Percentiles rank a stretch among this genome's conserved stretches.
phyloP scores from a whole-genome alignment of 257 asterid species.

The Cinchona pubescens region DNA sequence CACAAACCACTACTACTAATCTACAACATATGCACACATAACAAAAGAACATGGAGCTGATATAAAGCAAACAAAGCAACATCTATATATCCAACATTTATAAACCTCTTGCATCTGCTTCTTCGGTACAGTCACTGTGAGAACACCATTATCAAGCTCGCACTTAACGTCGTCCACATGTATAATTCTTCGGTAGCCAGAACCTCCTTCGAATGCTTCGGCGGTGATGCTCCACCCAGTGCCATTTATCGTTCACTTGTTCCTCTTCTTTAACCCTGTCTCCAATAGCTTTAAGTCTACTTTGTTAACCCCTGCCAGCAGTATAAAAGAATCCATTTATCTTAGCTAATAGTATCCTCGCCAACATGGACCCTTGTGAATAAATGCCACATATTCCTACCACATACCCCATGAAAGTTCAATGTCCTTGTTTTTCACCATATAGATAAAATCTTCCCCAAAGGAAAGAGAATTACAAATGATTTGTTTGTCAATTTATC shows the following conservation, averaged over 20 bases:
- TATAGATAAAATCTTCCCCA: background rate
- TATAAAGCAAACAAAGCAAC: background rate
- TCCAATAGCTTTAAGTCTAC: conserved; percentile 41
- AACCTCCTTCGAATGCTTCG: conserved; percentile 31
- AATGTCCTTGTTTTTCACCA: conserved; percentile 22
- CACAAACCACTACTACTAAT: no score
- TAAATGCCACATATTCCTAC: conserved; percentile 29
- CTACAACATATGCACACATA: no score
- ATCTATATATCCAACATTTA: background rate
- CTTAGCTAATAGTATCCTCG: conserved; percentile 19
- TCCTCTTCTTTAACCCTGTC: conserved; percentile 31
- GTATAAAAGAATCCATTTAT: conserved; percentile 19
- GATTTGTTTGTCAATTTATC: no score
- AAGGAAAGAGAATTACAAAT: background rate
- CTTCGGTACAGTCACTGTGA: conserved; percentile 14
- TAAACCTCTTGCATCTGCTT: background rate
- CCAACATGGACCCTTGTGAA: conserved; percentile 31
- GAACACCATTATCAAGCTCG: conserved; percentile 31
- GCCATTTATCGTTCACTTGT: conserved; percentile 31
- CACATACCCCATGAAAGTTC: conserved; percentile 32
- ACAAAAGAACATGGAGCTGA: background rate
- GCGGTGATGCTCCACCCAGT: conserved; percentile 30
- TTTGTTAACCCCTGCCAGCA: conserved; percentile 31
- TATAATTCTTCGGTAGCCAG: conserved; percentile 36
- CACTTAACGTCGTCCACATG: conserved; percentile 26